A percentile compares a stretch with the other conserved stretches of the same genome.
These are phyloP conservation scores for Mychonastes homosphaera DNA, from an alignment of 139 green algal species.

Conservation along the genomic window DNA sequence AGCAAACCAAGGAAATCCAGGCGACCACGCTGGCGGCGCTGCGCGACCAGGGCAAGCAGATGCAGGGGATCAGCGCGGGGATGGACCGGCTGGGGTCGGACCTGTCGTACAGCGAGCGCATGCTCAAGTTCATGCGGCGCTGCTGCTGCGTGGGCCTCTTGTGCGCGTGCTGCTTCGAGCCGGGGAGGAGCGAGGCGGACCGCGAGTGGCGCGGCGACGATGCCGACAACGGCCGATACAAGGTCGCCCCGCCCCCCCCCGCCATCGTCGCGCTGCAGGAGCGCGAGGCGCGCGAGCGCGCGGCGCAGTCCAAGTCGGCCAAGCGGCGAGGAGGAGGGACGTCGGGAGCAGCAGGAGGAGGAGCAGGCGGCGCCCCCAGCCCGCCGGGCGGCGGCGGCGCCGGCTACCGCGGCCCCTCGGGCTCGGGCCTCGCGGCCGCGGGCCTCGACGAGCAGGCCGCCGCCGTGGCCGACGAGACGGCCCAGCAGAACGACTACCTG, in stretches of 20 bases:
- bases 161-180: slow-evolving; percentile 33
- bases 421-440: not conserved
- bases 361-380: not conserved
- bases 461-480: slow-evolving; percentile 6
- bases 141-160: slow-evolving; percentile 42
- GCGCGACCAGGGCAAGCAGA: slow-evolving; percentile 24
- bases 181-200: slow-evolving; percentile 1
- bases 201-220: slow-evolving; percentile 7
- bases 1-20: slow-evolving; percentile 36
- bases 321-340: not conserved
- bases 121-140: slow-evolving; percentile 41
- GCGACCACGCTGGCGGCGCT: slow-evolving; percentile 20
- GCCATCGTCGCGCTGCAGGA: not conserved
- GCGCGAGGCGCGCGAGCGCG: too few relatives aligned
- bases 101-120: slow-evolving; percentile 37
- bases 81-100: slow-evolving; percentile 35
- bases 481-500: slow-evolving; percentile 20
- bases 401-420: too few relatives aligned
- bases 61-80: slow-evolving; percentile 19
- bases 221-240: too few relatives aligned
- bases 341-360: not conserved
- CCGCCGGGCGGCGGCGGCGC: not conserved
- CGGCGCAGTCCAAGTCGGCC: too few relatives aligned
- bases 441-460: slow-evolving; percentile 3
- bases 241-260: too few relatives aligned